Evolutionary conservation across 129 eudicot genomes (phyloP).

Genomic region (Pittosporum tobira): DNA sequence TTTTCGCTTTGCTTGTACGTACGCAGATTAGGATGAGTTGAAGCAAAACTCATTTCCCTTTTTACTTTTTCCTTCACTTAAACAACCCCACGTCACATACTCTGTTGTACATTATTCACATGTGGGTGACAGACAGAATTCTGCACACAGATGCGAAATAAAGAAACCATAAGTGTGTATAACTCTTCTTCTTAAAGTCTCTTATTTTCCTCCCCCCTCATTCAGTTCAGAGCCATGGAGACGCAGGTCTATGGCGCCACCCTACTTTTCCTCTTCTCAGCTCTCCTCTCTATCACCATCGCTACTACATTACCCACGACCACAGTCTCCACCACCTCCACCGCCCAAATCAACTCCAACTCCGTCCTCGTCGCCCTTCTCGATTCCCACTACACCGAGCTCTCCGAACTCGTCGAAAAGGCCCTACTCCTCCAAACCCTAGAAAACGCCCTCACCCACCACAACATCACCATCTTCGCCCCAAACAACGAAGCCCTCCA

Average conservation of each 20-base stretch:
- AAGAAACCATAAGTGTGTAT: too few species aligned
- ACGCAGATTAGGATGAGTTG: too few species aligned
- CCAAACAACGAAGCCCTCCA: slow-evolving; percentile 73
- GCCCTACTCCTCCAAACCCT: slow-evolving; percentile 57
- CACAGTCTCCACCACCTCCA: background rate
- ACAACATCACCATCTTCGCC: slow-evolving; percentile 84
- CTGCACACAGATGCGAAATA: too few species aligned
- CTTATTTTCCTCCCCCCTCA: background rate
- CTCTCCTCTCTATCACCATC: background rate
- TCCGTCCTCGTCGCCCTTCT: slow-evolving; percentile 45
- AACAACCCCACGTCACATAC: too few species aligned
- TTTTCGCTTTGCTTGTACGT: too few species aligned
- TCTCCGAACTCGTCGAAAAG: slow-evolving; percentile 79
- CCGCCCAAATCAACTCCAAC: slow-evolving; percentile 34
- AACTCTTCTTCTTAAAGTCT: too few species aligned
- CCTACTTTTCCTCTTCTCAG: background rate
- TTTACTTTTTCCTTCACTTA: too few species aligned
- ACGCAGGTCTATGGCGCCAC: background rate
- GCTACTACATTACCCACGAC: slow-evolving; percentile 1
- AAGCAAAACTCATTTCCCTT: too few species aligned
- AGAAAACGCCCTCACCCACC: slow-evolving; percentile 43
- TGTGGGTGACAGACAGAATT: too few species aligned
- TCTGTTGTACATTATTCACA: too few species aligned
- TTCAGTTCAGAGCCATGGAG: background rate
- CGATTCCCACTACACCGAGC: slow-evolving; percentile 58